Base-by-base conservation (phyloP, 306 rosid genomes). In the Acacia acuminata region DNA sequence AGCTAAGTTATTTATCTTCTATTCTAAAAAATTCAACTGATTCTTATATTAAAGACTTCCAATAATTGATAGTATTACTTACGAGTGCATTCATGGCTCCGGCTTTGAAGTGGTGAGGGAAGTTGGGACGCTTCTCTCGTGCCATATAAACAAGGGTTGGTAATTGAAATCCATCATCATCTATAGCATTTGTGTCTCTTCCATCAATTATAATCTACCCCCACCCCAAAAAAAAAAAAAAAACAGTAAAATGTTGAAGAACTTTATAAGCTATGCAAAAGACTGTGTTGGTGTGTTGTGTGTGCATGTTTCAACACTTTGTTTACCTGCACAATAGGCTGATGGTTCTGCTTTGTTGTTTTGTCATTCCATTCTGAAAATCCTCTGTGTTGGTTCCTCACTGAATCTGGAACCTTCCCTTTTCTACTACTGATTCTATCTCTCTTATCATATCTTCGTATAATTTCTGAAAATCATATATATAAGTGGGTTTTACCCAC, bases 71-170 rank as follows among this genome's bases (percentile, higher is more conserved):
- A 48, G 53, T 14, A 48, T 48, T 48, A 53, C 60, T 53, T 70
- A 90, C 97, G 73, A 90, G 74, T 48, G 96, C 86, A 87, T 94
- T 94, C 82, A 88, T 38, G 42, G 97, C 94, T 79, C 97, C 96
- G 11, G 94, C 97, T 90, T 93, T 93, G 87, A 91, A 93, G 77
- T 91, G 67, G 84, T 91, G 97, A 25, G 88, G 94, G 42, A 50
- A 84, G 2, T 83, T 71, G 17, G 91, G 91, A 83, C 91, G 79
- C 82, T 94, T 92, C 78, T 94, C 97, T 13, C 97, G 79, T 47
- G 96, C 86, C 92, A 90, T 24, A 78, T 94, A 94, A 25, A 91
- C 98, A 1, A 91, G 27, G 0, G 80, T 90, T 20, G 94, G 93
- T 50, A 90, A 73, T n/a, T n/a, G n/a, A n/a, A n/a, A n/a, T 69